A percentile compares a stretch with the other conserved stretches of the same genome.
Conservation (phyloP, 2,329 filamentous ascomycete genomes). For the Diaporthe vaccinii region DNA sequence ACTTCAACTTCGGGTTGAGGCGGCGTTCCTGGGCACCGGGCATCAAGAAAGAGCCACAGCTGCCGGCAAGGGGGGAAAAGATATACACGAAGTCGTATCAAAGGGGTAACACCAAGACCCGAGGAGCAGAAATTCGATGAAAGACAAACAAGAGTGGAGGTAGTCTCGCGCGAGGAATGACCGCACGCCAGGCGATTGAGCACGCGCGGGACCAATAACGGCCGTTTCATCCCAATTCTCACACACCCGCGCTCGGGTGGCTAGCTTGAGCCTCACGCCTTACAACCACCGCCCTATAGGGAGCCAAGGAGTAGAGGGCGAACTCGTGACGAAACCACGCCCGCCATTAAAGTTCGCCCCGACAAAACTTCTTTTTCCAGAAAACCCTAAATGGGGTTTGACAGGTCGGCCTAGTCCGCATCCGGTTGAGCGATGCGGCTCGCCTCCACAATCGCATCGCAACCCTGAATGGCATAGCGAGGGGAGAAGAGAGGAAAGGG, state of each 20-base stretch:
- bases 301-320: neutral
- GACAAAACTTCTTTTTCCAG: conserved; percentile 23
- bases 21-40: neutral
- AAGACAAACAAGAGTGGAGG: conserved; percentile 20
- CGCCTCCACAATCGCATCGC: conserved; percentile 10
- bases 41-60: neutral
- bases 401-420: conserved; percentile 23
- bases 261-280: conserved; percentile 24
- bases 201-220: neutral
- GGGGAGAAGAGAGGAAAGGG: neutral
- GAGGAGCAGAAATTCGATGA: conserved; percentile 20
- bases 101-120: conserved; percentile 11
- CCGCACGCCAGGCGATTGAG: neutral
- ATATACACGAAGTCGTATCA: conserved; percentile 4
- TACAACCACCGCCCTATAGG: neutral
- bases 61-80: neutral
- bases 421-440: conserved; percentile 20
- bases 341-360: conserved; percentile 18
- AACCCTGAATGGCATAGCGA: conserved; percentile 22
- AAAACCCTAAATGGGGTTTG: conserved; percentile 16
- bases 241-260: conserved; percentile 12
- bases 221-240: conserved; percentile 27
- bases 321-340: conserved; percentile 20
- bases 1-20: conserved; percentile 9
- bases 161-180: conserved; percentile 19